phyloP scores from a whole-genome alignment of 805 yeast genomes.

The Candida gorgasii region DNA sequence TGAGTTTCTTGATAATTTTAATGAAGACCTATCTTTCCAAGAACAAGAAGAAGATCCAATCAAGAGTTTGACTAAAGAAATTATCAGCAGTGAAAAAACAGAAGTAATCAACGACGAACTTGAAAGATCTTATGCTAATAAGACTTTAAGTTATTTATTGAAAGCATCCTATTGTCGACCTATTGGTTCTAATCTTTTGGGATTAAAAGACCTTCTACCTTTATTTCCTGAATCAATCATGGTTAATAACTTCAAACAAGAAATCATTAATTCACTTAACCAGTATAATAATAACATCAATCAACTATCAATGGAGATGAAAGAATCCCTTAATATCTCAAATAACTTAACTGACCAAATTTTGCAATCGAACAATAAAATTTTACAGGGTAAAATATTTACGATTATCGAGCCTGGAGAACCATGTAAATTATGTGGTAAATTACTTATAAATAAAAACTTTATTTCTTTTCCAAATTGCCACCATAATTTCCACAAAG shows the following conservation, averaged over 20 bases:
- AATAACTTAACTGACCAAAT: constrained; percentile 61
- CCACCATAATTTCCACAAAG: constrained; percentile 85
- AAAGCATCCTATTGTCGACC: constrained; percentile 27
- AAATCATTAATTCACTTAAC: constrained; percentile 77
- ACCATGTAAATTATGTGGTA: constrained; percentile 72
- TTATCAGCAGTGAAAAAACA: background rate
- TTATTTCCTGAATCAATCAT: constrained; percentile 81
- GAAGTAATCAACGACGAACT: background rate
- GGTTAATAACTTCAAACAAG: constrained; percentile 81
- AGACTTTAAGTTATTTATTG: constrained; percentile 30
- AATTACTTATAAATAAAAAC: constrained; percentile 67
- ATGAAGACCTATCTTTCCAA: constrained; percentile 7
- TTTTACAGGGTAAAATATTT: constrained; percentile 44
- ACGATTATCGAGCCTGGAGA: constrained; percentile 80
- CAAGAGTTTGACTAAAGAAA: constrained; percentile 15
- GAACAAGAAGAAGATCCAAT: constrained; percentile 10
- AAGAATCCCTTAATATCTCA: constrained; percentile 63
- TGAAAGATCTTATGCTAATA: constrained; percentile 8
- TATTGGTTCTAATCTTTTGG: constrained; percentile 36
- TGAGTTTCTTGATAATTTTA: constrained; percentile 18
- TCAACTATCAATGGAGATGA: constrained; percentile 71
- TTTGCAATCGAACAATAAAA: constrained; percentile 35
- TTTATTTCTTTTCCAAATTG: constrained; percentile 83
- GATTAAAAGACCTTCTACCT: constrained; percentile 81
- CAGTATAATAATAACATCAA: constrained; percentile 66